Percentiles rank a stretch among this genome's conserved stretches.
Conservation (phyloP, 1,284 basidiomycete genomes). For the Rhodofomes roseus region DNA sequence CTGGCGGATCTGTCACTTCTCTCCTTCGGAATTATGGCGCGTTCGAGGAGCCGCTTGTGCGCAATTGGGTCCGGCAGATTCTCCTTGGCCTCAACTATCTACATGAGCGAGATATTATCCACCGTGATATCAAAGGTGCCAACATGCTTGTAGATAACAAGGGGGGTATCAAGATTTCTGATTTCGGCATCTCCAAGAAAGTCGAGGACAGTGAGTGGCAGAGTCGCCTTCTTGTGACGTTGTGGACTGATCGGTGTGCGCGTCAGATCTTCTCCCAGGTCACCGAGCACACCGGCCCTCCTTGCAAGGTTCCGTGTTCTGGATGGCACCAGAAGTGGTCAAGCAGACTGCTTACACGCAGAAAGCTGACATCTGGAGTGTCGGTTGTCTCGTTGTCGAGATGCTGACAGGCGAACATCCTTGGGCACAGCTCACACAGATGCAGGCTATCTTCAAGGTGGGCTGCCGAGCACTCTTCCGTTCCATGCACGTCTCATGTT, state of each 20-base stretch:
- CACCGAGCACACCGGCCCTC: slow-evolving; percentile 85
- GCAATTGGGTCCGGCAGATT: slow-evolving; percentile 95
- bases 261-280: slow-evolving; percentile 72
- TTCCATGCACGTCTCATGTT: background rate
- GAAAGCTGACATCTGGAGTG: slow-evolving; percentile 98
- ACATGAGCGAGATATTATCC: slow-evolving; percentile 93
- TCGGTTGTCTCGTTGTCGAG: slow-evolving; percentile 96
- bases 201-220: slow-evolving; percentile 83
- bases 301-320: slow-evolving; percentile 95
- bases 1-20: slow-evolving; percentile 94
- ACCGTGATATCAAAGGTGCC: slow-evolving; percentile 98
- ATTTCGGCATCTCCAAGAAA: slow-evolving; percentile 99
- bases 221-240: background rate
- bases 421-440: slow-evolving; percentile 96
- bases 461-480: slow-evolving; percentile 13
- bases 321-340: slow-evolving; percentile 99
- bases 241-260: slow-evolving; percentile 2
- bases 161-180: slow-evolving; percentile 97
- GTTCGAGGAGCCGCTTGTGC: slow-evolving; percentile 93
- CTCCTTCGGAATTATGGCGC: slow-evolving; percentile 93
- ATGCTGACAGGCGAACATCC: slow-evolving; percentile 99
- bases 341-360: slow-evolving; percentile 92
- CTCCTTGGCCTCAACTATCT: slow-evolving; percentile 90
- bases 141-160: slow-evolving; percentile 99
- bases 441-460: slow-evolving; percentile 97